Evolutionary conservation across 2,329 filamentous ascomycete species (phyloP), one percentile per base, ranked within the genome.

Genomic region (Albophoma yamanashiensis): DNA sequence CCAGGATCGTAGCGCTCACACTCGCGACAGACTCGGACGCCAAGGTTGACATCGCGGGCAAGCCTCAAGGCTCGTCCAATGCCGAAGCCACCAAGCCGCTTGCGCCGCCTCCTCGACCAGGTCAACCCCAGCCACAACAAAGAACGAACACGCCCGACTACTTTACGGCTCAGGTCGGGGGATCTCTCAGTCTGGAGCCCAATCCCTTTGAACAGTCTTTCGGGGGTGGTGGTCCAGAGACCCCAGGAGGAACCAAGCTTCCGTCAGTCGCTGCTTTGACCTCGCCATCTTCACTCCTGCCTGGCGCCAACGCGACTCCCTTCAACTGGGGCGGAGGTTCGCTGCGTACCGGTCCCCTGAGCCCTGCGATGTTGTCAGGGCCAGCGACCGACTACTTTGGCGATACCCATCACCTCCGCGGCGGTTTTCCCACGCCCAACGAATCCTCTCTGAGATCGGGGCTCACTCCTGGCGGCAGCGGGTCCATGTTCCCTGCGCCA

Each of bases 171-270:
- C 78, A 82, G 63, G 81, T 71, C 62, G 75, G 71, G 67, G 79
- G 76, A 66, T 82, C 80, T 58, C 75, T 92, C 71, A 87, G 84
- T 67, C 83, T 89, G 73, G 94, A 97, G 78, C 92, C 92, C 62
- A 97, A 99, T 75, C 93, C 94, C 11, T 97, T 99, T 70, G 94
- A 97, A 73, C 91, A 94, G 75, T 97, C 93, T 8, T 99, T 99
- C 72, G 87, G 83, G 66, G 79, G 79, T 57, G 77, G 81, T 63
- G 78, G 78, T 59, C 83, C 85, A 67, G 91, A 96, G 73, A 96
- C 93, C 39, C 92, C 93, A 20, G 89, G 91, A 66, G 88, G 84
- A 64, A 86, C 85, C 61, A 88, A 96, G 69, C 80, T 99, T 63
- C 94, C 94, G 57, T 89, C 92, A 20, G 92, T 97, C 66, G 92